A percentile compares a stretch with the other conserved stretches of the same genome.
Evolutionary conservation across 1,139 yeast genomes (phyloP).

Genomic region (Saccharomyces hybrid): DNA sequence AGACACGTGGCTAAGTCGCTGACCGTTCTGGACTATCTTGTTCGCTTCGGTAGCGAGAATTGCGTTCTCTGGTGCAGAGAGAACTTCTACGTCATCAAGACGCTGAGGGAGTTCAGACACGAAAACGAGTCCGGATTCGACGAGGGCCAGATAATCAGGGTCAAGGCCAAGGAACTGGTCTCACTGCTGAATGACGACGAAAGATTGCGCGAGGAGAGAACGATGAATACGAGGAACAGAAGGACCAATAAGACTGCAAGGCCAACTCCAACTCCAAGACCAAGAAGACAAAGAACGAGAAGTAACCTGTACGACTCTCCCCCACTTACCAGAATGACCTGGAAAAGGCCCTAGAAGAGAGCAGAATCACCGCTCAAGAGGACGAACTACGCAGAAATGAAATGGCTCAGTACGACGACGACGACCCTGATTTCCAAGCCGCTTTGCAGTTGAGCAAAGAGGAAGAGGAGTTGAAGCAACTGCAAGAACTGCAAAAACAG

Average conservation of each 20-base stretch:
- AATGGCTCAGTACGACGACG: constrained; percentile 44
- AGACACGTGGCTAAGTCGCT: constrained; percentile 90
- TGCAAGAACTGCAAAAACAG: constrained; percentile 39
- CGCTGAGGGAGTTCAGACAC: constrained; percentile 83
- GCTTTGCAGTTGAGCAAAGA: constrained; percentile 81
- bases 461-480: constrained; percentile 73
- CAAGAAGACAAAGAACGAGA: constrained; percentile 12
- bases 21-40: constrained; percentile 80
- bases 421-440: constrained; percentile 39
- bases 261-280: constrained; percentile 19
- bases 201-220: constrained; percentile 67
- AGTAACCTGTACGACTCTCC: not conserved
- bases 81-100: constrained; percentile 80
- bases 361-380: constrained; percentile 76
- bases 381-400: constrained; percentile 55
- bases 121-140: constrained; percentile 69
- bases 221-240: constrained; percentile 35
- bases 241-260: constrained; percentile 23
- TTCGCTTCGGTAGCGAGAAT: constrained; percentile 81
- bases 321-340: constrained; percentile 61
- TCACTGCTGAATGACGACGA: constrained; percentile 75
- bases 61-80: constrained; percentile 93
- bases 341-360: constrained; percentile 74
- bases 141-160: constrained; percentile 84
- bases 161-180: constrained; percentile 87